Conservation (phyloP, 306 rosid species). For the Glycyrrhiza uralensis region DNA sequence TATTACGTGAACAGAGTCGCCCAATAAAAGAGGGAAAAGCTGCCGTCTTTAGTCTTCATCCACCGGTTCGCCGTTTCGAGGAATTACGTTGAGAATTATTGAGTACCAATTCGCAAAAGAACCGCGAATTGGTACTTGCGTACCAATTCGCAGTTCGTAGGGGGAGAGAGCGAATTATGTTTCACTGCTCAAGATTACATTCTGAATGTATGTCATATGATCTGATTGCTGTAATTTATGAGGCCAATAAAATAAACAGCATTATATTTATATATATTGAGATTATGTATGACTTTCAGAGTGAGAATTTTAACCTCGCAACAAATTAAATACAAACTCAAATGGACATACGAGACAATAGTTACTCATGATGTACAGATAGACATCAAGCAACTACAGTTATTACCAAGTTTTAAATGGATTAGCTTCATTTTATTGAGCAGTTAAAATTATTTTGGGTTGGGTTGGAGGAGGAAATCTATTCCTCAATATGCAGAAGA, state of each 20-base stretch:
- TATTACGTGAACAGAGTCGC: too few relatives aligned
- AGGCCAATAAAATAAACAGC: background rate
- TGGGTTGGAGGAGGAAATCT: background rate
- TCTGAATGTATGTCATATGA: background rate
- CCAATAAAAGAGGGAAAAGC: too few relatives aligned
- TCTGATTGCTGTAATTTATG: background rate
- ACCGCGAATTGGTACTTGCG: too few relatives aligned
- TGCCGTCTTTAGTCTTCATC: too few relatives aligned
- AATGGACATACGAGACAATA: background rate
- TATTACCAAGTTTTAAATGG: background rate
- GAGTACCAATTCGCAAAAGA: too few relatives aligned
- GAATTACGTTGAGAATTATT: too few relatives aligned
- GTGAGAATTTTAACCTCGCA: background rate
- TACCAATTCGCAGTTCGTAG: too few relatives aligned
- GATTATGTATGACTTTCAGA: constrained; percentile 1
- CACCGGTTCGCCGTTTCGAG: too few relatives aligned
- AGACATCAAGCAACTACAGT: background rate
- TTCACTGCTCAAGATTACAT: too few relatives aligned
- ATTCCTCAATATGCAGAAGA: constrained; percentile 22
- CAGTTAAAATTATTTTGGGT: background rate
- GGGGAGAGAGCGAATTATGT: too few relatives aligned
- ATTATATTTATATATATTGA: background rate
- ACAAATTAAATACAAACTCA: background rate
- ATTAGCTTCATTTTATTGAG: background rate
- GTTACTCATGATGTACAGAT: background rate